Conservation (phyloP, 257 asterid species). For the Lavandula angustifolia region DNA sequence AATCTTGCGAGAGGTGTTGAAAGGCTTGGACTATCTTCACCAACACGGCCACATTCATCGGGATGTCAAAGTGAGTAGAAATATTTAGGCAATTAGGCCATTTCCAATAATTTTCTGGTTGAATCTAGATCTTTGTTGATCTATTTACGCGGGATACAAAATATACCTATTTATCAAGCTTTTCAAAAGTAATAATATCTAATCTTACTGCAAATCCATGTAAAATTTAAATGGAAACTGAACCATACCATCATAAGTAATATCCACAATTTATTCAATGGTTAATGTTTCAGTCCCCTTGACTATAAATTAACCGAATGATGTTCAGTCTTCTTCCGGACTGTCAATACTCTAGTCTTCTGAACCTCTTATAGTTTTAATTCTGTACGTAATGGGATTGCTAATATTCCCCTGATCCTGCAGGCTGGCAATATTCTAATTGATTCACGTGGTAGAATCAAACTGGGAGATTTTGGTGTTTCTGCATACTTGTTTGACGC, state of each 20-base stretch:
- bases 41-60: slow-evolving; percentile 98
- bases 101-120: slow-evolving; percentile 5
- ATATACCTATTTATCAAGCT: not conserved
- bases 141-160: slow-evolving; percentile 2
- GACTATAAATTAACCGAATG: not conserved
- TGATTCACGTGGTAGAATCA: slow-evolving; percentile 83
- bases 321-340: not conserved
- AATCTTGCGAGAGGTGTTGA: slow-evolving; percentile 79
- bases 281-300: too few species aligned
- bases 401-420: slow-evolving; percentile 12
- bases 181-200: not conserved
- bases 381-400: not conserved
- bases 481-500: slow-evolving; percentile 97
- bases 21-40: slow-evolving; percentile 94
- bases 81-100: slow-evolving; percentile 21
- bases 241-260: slow-evolving; percentile 4
- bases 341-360: slow-evolving; percentile 2
- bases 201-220: not conserved
- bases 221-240: not conserved
- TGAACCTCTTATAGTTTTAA: not conserved
- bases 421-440: slow-evolving; percentile 97
- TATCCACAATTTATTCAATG: not conserved
- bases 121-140: not conserved
- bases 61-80: slow-evolving; percentile 81
- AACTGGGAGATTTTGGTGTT: slow-evolving; percentile 98